A percentile compares a stretch with the other conserved stretches of the same genome.
These are phyloP conservation scores for Thalassiosira allenii DNA, from an alignment of 352 stramenopile species.

Conservation along the genomic window DNA sequence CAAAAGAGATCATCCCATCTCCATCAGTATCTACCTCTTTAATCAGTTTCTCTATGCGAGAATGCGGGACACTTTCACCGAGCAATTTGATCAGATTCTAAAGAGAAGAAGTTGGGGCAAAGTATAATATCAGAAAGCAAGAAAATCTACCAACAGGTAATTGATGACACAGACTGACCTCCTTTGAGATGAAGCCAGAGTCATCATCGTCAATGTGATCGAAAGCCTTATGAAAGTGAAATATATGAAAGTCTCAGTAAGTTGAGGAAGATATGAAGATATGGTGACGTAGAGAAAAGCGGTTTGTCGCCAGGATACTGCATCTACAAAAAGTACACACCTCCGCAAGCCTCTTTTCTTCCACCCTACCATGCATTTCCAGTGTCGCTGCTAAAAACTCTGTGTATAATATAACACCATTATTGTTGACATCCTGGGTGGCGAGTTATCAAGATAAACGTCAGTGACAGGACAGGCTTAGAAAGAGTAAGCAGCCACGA, in stretches of 20 bases:
- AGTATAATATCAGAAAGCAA: background rate
- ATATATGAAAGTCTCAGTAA: background rate
- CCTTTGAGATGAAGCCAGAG: conserved; percentile 89
- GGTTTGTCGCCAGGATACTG: too few relatives aligned
- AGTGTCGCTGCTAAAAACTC: conserved; percentile 96
- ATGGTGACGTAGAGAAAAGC: background rate
- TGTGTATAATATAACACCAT: conserved; percentile 89
- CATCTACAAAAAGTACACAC: conserved; percentile 70
- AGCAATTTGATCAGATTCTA: conserved; percentile 55
- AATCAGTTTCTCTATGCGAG: conserved; percentile 88
- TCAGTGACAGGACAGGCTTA: background rate
- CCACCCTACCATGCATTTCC: conserved; percentile 87
- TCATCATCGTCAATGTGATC: conserved; percentile 91
- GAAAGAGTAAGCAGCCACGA: background rate
- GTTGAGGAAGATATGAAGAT: background rate
- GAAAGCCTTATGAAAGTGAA: conserved; percentile 69
- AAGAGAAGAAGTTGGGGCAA: background rate
- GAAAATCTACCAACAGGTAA: background rate
- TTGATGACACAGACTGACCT: conserved; percentile 85
- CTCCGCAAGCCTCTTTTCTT: conserved; percentile 92
- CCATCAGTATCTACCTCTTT: conserved; percentile 90
- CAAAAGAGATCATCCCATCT: conserved; percentile 92
- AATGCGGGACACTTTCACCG: conserved; percentile 35
- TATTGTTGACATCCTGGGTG: conserved; percentile 63
- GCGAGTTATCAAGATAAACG: too few relatives aligned